A percentile compares a stretch with the other conserved stretches of the same genome.
Conservation (phyloP, 768 basidiomycete genomes). For the Termitomyces sp. region DNA sequence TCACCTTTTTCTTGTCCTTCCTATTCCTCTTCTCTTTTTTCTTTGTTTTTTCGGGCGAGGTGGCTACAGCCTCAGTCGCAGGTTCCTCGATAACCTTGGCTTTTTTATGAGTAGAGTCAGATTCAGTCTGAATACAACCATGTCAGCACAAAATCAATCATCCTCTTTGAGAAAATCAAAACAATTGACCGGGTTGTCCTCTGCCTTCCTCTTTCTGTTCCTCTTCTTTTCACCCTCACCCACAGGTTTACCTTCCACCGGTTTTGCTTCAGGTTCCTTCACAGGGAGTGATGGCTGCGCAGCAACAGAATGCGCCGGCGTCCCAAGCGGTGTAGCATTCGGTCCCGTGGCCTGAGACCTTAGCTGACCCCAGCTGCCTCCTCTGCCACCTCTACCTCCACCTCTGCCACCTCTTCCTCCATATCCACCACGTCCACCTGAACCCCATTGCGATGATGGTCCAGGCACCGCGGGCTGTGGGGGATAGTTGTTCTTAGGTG, state of each 20-base stretch:
- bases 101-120: slow-evolving; percentile 22
- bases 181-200: slow-evolving; percentile 20
- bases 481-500: not conserved
- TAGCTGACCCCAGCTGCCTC: slow-evolving; percentile 24
- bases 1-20: slow-evolving; percentile 21
- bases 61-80: slow-evolving; percentile 7
- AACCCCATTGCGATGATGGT: slow-evolving; percentile 10
- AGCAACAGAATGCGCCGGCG: slow-evolving; percentile 38
- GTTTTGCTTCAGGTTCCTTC: slow-evolving; percentile 8
- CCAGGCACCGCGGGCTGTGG: not conserved
- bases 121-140: not conserved
- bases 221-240: slow-evolving; percentile 18
- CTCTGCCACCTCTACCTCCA: slow-evolving; percentile 26
- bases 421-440: slow-evolving; percentile 17
- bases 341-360: slow-evolving; percentile 46
- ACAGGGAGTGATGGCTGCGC: slow-evolving; percentile 6
- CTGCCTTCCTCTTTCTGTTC: slow-evolving; percentile 23
- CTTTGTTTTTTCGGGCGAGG: slow-evolving; percentile 20
- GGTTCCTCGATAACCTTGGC: slow-evolving; percentile 18
- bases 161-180: not conserved
- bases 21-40: slow-evolving; percentile 27
- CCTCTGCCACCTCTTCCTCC: slow-evolving; percentile 15
- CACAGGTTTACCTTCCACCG: slow-evolving; percentile 1
- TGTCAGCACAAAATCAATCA: not conserved
- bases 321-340: slow-evolving; percentile 68